Evolutionary conservation across 2,329 filamentous ascomycete genomes (phyloP).

Genomic region (Fusarium annulatum): DNA sequence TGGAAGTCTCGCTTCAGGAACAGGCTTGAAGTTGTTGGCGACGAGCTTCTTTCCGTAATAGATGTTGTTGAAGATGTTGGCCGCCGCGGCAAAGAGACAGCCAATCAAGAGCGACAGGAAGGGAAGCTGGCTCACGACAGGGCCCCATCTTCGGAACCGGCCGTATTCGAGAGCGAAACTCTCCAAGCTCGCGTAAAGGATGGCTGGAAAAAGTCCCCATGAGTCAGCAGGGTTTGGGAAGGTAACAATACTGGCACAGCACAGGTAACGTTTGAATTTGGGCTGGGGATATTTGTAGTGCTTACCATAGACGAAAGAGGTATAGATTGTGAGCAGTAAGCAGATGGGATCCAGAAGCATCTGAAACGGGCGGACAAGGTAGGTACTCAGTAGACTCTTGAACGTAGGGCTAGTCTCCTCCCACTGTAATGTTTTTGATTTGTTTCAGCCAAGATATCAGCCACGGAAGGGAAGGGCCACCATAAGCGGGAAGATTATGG

Average conservation of each 20-base stretch:
- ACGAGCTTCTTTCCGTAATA: constrained; percentile 1
- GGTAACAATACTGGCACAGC: neutral
- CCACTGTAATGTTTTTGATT: neutral
- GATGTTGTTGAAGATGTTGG: neutral
- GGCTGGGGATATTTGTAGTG: neutral
- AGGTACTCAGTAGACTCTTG: neutral
- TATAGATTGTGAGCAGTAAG: neutral
- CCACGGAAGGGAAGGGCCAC: neutral
- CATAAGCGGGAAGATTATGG: neutral
- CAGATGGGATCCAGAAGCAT: constrained; percentile 3
- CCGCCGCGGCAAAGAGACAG: neutral
- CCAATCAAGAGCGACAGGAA: neutral
- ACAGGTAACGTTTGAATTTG: neutral
- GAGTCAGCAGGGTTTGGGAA: neutral
- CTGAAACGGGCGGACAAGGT: neutral
- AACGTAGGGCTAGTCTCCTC: neutral
- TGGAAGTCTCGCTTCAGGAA: constrained; percentile 3
- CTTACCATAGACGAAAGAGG: neutral
- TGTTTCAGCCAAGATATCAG: constrained; percentile 1
- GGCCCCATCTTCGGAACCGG: neutral
- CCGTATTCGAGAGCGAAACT: neutral
- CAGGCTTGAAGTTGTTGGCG: neutral
- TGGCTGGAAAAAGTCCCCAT: neutral
- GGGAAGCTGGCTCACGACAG: neutral
- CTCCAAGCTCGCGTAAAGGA: neutral